Evolutionary conservation across 345 rosid species (phyloP), one percentile per base, ranked within the genome.

Genomic region (Boechera divaricarpa): DNA sequence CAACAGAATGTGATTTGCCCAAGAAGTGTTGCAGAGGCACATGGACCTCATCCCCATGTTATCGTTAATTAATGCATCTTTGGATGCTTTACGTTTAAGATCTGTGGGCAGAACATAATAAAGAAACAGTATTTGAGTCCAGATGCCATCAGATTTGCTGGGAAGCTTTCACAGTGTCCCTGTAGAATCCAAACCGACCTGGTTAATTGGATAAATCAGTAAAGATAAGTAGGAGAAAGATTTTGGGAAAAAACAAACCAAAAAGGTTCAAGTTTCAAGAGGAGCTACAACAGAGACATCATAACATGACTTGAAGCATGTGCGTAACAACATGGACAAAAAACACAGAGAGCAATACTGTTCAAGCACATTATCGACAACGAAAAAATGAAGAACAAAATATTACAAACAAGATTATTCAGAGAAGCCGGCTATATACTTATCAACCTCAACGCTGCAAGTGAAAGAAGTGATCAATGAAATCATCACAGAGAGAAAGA

Each of bases 1-100:
- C 66, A 61, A 60, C n/a, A 18, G 28, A 60, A 60, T 60, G 65
- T 36, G 47, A 60, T 60, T 36, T 36, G 45, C 44, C 38, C 1
- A 38, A 39, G 66, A 39, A 13, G 62, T 59, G 68, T 59, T 58
- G 74, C 74, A 75, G 74, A 18, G 47, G 63, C 80, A 76, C 75
- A 76, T 76, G 79, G 74, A 76, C 18, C 62, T 33, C 38, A 69
- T 76, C 75, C 74, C 69, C 69, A 76, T 76, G 74, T 69, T 69
- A 21, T 76, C 63, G 32, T 38, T 51, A 60, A 76, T 76, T 60
- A 76, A 68, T 76, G 74, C 73, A 67, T 60, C 79, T 69, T 69
- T 69, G 75, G 69, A 76, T 69, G 31, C 70, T 69, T 41, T 52
- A 47, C 28, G 15, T 39, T 47, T 13, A 61, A 60, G 70, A 69